Percentiles rank a stretch among this genome's conserved stretches.
Evolutionary conservation across 306 rosid species (phyloP).

Genomic region (Cucurbita maxima): DNA sequence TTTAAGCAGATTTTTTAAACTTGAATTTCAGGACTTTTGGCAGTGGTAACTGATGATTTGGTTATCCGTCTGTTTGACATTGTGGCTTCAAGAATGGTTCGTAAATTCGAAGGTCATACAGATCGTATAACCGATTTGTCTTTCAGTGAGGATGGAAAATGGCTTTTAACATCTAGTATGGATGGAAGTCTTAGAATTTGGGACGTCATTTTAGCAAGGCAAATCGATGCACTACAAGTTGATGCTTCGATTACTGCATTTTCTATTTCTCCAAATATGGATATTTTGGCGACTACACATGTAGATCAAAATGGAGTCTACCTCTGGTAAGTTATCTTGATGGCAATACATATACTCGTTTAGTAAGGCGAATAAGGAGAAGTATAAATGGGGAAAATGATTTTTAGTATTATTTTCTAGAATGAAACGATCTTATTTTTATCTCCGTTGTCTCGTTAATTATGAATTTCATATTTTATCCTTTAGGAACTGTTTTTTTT

Average conservation of each 20-base stretch:
- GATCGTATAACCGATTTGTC: slow-evolving; percentile 89
- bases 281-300: slow-evolving; percentile 74
- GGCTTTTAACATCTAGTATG: slow-evolving; percentile 91
- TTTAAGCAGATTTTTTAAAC: neutral
- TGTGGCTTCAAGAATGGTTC: slow-evolving; percentile 68
- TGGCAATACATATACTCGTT: neutral
- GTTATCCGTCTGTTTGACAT: slow-evolving; percentile 66
- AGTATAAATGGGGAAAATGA: neutral
- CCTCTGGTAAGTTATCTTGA: slow-evolving; percentile 54
- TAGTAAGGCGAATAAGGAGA: neutral
- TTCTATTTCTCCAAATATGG: slow-evolving; percentile 91
- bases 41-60: slow-evolving; percentile 65
- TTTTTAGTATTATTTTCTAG: neutral
- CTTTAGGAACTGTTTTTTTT: neutral
- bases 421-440: neutral
- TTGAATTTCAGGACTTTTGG: slow-evolving; percentile 67
- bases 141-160: slow-evolving; percentile 96
- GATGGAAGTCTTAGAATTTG: slow-evolving; percentile 92
- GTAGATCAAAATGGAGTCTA: slow-evolving; percentile 84
- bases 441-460: neutral
- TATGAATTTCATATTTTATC: neutral
- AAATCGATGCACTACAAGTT: slow-evolving; percentile 69
- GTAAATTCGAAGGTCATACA: slow-evolving; percentile 79
- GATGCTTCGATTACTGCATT: slow-evolving; percentile 66
- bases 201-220: slow-evolving; percentile 84